Percentiles rank a stretch among this genome's conserved stretches.
Evolutionary conservation across 768 basidiomycete species (phyloP).

Genomic region (Filobasidium wieringae): DNA sequence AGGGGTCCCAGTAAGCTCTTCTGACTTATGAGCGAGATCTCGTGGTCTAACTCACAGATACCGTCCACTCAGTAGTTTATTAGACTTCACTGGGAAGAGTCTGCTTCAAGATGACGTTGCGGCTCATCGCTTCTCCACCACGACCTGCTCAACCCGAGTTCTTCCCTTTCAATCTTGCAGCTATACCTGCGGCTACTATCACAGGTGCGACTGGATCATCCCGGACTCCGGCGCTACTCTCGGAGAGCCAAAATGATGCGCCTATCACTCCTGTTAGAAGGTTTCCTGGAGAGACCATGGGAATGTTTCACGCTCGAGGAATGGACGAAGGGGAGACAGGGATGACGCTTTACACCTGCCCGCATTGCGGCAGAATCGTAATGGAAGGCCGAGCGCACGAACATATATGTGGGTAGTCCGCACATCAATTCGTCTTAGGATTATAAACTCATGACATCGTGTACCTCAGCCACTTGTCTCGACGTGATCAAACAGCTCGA

Average conservation of each 20-base stretch:
- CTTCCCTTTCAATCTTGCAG: not conserved
- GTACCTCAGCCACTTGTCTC: not conserved
- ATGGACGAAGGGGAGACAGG: not conserved
- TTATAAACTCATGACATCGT: no score
- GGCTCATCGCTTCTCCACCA: not conserved
- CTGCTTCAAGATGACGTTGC: not conserved
- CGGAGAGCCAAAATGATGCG: not conserved
- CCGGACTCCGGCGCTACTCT: not conserved
- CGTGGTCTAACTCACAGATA: no score
- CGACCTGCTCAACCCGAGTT: not conserved
- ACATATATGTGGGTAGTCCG: not conserved
- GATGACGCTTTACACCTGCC: not conserved
- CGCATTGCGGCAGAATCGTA: not conserved
- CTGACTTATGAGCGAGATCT: no score
- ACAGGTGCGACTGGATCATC: not conserved
- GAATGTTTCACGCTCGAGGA: not conserved
- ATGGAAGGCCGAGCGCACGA: not conserved
- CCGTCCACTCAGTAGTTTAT: no score
- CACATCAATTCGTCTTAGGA: no score
- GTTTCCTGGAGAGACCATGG: not conserved
- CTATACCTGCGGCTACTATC: not conserved
- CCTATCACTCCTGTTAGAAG: not conserved
- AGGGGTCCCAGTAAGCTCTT: no score
- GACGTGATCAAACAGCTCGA: not conserved
- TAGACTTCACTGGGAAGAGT: no score